Evolutionary conservation across 2,329 filamentous ascomycete genomes (phyloP), one percentile per base, ranked within the genome.

Genomic region (Talaromyces amestolkiae): DNA sequence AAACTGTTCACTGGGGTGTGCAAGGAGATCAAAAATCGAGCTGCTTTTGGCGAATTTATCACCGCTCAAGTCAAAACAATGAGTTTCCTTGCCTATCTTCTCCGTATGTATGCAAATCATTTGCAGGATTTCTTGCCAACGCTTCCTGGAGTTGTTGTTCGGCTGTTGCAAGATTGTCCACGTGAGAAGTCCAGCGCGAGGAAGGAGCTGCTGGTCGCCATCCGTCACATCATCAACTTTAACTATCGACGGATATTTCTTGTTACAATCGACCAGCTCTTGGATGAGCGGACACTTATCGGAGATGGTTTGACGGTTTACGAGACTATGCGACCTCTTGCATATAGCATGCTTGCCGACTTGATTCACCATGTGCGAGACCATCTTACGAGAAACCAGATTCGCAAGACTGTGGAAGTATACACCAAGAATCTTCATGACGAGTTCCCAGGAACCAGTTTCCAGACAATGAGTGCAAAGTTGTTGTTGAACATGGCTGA

Each of bases 391-490:
- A 91, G 92, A 10, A 90, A 94, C 70, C 95, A 98, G 79, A 99
- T 99, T 68, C 88, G 93, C 56, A 91, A 93, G 74, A 98, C 96
- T 0, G 93, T 99, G 10, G 92, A 97, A 75, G 95, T 99, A 3
- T 99, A 99, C 78, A 98, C 96, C 1, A 92, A 90, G 74, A 98
- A 98, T 72, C 82, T 99, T 24, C 93, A 97, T 73, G 95, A 98
- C 76, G 92, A 92, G 69, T 97, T 97, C 68, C 96, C 95, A 0
- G 96, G 96, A 9, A 98, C 96, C 0, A 99, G 94, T 77, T 99
- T 99, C 75, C 96, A 99, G 78, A 99, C 95, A 0, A 99, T 99
- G 95, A 98, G 95, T 72, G 96, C 95, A 0, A 99, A 98, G 77
- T 83, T 99, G 2, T 83, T 99, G 0, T 83, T 99, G 13, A 99